Conservation (phyloP, 495 filamentous ascomycete genomes). For the Aspergillus saccharolyticus region DNA sequence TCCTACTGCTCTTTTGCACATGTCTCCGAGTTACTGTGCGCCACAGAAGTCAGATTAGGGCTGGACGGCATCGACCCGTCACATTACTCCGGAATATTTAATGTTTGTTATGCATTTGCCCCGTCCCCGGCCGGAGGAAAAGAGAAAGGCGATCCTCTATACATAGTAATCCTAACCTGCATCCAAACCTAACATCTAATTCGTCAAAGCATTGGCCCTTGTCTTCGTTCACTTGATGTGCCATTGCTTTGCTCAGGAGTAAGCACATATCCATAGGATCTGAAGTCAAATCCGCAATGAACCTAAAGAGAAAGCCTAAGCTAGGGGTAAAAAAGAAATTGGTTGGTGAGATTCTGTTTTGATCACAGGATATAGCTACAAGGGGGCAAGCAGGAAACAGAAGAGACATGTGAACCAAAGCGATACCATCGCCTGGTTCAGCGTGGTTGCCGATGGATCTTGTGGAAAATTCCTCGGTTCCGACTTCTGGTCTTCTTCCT, state of each 20-base stretch:
- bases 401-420: not conserved
- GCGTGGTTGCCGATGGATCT: not conserved
- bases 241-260: constrained; percentile 3
- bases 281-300: no score
- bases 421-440: no score
- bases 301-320: not conserved
- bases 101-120: not conserved
- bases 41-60: not conserved
- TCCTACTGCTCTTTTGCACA: not conserved
- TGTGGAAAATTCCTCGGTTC: not conserved
- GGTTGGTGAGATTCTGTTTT: not conserved
- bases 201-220: not conserved
- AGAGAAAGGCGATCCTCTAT: constrained; percentile 11
- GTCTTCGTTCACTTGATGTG: constrained; percentile 5
- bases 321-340: not conserved
- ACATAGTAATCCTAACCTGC: constrained; percentile 8
- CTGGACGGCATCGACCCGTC: not conserved
- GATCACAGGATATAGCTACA: not conserved
- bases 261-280: not conserved
- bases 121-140: not conserved
- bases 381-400: no score
- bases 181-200: not conserved
- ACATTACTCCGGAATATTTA: not conserved
- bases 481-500: no score
- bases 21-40: not conserved